Conservation (phyloP, 1,139 yeast genomes). For the Taphrina communis region DNA sequence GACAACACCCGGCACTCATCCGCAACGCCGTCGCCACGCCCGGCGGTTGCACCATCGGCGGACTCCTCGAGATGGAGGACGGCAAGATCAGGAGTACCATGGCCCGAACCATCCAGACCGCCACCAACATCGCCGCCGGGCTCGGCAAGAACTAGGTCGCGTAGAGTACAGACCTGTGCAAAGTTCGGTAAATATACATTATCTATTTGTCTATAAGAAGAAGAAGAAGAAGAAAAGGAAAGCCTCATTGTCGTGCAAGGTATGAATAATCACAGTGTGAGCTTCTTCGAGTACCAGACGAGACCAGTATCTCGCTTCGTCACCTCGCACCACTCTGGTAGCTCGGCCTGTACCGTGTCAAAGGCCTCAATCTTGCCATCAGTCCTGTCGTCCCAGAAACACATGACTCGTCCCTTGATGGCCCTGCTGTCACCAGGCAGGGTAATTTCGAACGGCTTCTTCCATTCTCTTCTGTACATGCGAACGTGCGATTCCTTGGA, state of each 20-base stretch:
- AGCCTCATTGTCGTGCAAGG: no score
- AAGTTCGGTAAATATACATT: slow-evolving; percentile 5
- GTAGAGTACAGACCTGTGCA: neutral
- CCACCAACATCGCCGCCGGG: slow-evolving; percentile 80
- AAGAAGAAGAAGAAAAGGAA: neutral
- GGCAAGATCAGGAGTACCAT: slow-evolving; percentile 85
- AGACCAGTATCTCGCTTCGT: slow-evolving; percentile 41
- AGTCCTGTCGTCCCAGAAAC: slow-evolving; percentile 41
- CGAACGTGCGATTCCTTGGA: slow-evolving; percentile 35
- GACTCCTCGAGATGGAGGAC: slow-evolving; percentile 89
- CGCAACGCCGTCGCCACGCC: slow-evolving; percentile 94
- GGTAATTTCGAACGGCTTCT: slow-evolving; percentile 27
- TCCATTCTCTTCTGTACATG: slow-evolving; percentile 33
- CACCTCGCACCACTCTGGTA: slow-evolving; percentile 40
- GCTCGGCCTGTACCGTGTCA: slow-evolving; percentile 33
- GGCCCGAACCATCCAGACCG: slow-evolving; percentile 87
- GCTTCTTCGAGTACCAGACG: slow-evolving; percentile 26
- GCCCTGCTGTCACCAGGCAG: slow-evolving; percentile 4
- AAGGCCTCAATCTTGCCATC: slow-evolving; percentile 41
- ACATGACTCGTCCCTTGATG: slow-evolving; percentile 35
- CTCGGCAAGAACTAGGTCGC: slow-evolving; percentile 58
- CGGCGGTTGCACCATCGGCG: slow-evolving; percentile 98
- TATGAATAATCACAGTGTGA: slow-evolving; percentile 4
- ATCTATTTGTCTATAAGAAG: slow-evolving; percentile 6
- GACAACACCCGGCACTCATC: slow-evolving; percentile 81